Evolutionary conservation across 139 green algal species (phyloP), one percentile per base, ranked within the genome.

Genomic region (Coelastrella sp.): DNA sequence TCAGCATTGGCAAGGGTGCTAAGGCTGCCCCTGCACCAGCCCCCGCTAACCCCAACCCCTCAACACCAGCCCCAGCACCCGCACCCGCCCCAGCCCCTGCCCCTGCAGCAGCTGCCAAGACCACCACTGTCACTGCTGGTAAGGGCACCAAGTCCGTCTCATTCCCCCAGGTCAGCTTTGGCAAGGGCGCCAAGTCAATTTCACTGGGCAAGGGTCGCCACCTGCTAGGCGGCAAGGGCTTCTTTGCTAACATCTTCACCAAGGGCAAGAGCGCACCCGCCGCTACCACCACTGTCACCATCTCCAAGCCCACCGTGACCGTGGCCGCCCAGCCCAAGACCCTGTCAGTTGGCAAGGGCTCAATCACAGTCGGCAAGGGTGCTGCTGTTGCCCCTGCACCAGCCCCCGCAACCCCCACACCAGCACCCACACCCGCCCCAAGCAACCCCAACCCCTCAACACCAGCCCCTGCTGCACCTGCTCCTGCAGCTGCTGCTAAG

Each of bases 351-450:
- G 47, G 47, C 5, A 83, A 83, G 77, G 56, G 56, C 11, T 22
- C 77, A 5, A 47, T 83, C 78, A 83, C 54, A 13, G 5, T 83
- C n/a, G 59, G 78, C 78, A 83, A 81, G 75, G 23, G 75, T 61
- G 75, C 75, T 19, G 75, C 75, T 47, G 17, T 19, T 32, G 73
- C 73, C 8, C 73, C 73, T 47, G 73, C 73, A 78, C 14, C 73
- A 47, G 32, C 32, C 32, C 32, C 32, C 32, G 32, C 32, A 47
- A 47, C 32, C 32, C 32, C 32, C 32, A 47, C 32, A 47, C 32
- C 32, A 81, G 32, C 10, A 60, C 75, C 75, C 4, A 11, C 75
- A 81, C 23, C 23, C 14, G 75, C 23, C 17, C 22, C 75, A 10
- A 7, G 7, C 16, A 19, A 58, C 14, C 11, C 8, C 75, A 17